Percentiles rank a stretch among this genome's conserved stretches.
Evolutionary conservation across 148 eudicot genomes (phyloP).

Genomic region (Limonium bicolor): DNA sequence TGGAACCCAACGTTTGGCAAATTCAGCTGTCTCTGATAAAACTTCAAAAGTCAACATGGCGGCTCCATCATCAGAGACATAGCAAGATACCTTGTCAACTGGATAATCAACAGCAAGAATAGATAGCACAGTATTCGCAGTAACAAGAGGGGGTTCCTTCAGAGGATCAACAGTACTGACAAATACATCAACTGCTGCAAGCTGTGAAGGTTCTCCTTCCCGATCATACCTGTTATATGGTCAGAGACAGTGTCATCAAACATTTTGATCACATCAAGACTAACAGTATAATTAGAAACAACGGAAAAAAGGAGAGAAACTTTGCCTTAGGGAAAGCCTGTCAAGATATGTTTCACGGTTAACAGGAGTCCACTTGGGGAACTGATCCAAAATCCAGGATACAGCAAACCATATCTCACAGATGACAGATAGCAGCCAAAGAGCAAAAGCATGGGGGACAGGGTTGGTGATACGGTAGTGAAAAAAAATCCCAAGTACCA

Average conservation of each 20-base stretch:
- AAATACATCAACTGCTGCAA: slow-evolving; percentile 76
- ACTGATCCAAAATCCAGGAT: slow-evolving; percentile 84
- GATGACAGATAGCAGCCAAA: slow-evolving; percentile 64
- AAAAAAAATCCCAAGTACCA: slow-evolving; percentile 45
- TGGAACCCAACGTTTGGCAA: slow-evolving; percentile 77
- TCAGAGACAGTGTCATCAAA: neutral
- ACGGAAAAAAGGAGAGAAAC: neutral
- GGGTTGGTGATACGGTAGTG: slow-evolving; percentile 68
- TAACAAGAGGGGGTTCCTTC: slow-evolving; percentile 83
- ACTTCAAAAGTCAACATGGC: slow-evolving; percentile 75
- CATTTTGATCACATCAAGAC: neutral
- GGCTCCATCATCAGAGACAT: too few relatives aligned
- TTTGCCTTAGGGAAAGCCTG: slow-evolving; percentile 53
- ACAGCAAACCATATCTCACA: slow-evolving; percentile 85
- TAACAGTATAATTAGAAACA: neutral
- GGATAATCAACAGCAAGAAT: slow-evolving; percentile 80
- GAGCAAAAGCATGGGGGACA: slow-evolving; percentile 40
- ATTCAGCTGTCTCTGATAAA: slow-evolving; percentile 63
- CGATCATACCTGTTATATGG: slow-evolving; percentile 40
- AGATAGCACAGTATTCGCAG: slow-evolving; percentile 73
- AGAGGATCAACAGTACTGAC: slow-evolving; percentile 81
- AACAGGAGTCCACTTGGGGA: slow-evolving; percentile 74
- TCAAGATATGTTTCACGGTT: slow-evolving; percentile 78
- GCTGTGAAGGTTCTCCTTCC: slow-evolving; percentile 70
- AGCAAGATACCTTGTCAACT: slow-evolving; percentile 77